phyloP scores from a whole-genome alignment of 2,329 filamentous ascomycete species.

The Emmonsiellopsis sp. region DNA sequence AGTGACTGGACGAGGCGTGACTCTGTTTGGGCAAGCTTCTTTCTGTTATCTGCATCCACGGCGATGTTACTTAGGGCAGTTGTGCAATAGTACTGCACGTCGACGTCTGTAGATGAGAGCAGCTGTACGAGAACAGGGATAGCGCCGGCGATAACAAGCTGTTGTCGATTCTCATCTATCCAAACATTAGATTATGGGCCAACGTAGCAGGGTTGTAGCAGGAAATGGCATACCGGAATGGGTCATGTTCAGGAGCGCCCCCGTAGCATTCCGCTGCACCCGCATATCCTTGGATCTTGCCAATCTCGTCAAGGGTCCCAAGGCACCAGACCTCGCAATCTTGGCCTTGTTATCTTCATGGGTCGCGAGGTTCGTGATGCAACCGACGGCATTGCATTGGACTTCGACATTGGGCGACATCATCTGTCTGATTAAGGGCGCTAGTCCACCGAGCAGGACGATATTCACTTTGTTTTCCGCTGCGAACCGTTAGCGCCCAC shows the following conservation, averaged over 20 bases:
- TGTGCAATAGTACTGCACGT: conserved; percentile 99
- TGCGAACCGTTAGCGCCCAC: conserved; percentile 42
- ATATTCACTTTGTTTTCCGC: conserved; percentile 98
- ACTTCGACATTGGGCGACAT: conserved; percentile 96
- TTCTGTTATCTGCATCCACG: conserved; percentile 82
- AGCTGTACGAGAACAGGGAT: conserved; percentile 95
- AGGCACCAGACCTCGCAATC: conserved; percentile 87
- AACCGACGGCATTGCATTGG: conserved; percentile 97
- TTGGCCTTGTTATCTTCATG: conserved; percentile 99
- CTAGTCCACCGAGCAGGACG: conserved; percentile 80
- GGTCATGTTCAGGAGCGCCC: conserved; percentile 96
- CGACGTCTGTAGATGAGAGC: conserved; percentile 83
- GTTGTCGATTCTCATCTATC: conserved; percentile 89
- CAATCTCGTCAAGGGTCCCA: conserved; percentile 79
- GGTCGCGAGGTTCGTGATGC: conserved; percentile 95
- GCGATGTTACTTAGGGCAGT: conserved; percentile 98
- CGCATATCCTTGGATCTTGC: conserved; percentile 98
- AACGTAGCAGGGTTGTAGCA: not conserved
- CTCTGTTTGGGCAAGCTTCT: conserved; percentile 83
- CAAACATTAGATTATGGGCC: conserved; percentile 2
- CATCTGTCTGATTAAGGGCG: conserved; percentile 94
- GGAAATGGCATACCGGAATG: conserved; percentile 65
- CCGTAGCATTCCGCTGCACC: conserved; percentile 93
- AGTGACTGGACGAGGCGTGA: conserved; percentile 85
- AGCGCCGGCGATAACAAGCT: conserved; percentile 94